Percentiles rank a stretch among this genome's conserved stretches.
Evolutionary conservation across 1,284 basidiomycete species (phyloP).

Genomic region (Chondrostereum purpureum): DNA sequence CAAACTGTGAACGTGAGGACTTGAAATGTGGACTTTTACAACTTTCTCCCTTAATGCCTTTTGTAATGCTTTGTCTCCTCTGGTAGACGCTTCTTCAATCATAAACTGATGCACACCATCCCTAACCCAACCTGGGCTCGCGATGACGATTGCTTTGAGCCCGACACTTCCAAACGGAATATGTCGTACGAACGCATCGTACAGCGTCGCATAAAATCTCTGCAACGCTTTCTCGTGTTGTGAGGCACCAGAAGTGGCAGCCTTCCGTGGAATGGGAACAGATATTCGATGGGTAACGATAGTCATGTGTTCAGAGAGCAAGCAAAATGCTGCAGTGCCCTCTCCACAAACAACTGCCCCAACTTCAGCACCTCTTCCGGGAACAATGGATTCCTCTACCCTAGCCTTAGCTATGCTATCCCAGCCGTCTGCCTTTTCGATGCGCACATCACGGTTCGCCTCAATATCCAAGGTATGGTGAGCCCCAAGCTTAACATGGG

Average conservation of each 20-base stretch:
- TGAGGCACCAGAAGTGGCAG: conserved; percentile 71
- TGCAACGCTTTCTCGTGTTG: conserved; percentile 83
- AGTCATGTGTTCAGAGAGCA: conserved; percentile 96
- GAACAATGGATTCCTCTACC: conserved; percentile 82
- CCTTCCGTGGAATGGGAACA: conserved; percentile 86
- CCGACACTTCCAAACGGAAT: conserved; percentile 73
- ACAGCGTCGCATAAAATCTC: conserved; percentile 82
- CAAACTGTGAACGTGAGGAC: conserved; percentile 92
- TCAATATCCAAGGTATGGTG: conserved; percentile 96
- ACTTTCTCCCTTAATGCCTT: conserved; percentile 76
- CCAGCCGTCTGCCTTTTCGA: conserved; percentile 87
- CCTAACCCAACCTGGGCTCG: conserved; percentile 93
- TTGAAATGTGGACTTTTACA: conserved; percentile 87
- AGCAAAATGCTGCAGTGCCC: conserved; percentile 89
- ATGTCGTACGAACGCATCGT: conserved; percentile 84
- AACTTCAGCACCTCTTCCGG: conserved; percentile 93
- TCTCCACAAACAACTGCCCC: conserved; percentile 96
- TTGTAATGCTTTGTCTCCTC: conserved; percentile 80
- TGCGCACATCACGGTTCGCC: conserved; percentile 84
- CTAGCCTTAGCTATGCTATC: conserved; percentile 83
- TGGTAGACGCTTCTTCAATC: conserved; percentile 72
- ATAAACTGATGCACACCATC: conserved; percentile 88
- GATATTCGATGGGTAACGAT: conserved; percentile 89
- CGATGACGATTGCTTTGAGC: conserved; percentile 89
- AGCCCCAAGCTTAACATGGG: conserved; percentile 89